Evolutionary conservation across 2,329 filamentous ascomycete genomes (phyloP), one percentile per base, ranked within the genome.

Genomic region (Ceratocystis cubensis): DNA sequence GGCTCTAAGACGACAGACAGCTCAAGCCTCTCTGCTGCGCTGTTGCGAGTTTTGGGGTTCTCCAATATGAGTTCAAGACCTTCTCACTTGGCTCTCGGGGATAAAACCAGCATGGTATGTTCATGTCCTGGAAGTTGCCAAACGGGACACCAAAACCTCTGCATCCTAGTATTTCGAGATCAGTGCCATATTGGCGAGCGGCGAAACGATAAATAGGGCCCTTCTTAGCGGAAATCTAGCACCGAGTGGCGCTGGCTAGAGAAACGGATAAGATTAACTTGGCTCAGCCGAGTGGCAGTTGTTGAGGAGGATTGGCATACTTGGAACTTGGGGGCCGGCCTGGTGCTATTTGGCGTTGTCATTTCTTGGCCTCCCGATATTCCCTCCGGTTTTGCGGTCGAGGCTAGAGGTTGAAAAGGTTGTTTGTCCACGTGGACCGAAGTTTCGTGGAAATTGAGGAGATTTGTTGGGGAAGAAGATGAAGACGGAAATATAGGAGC

Each of bases 271-370:
- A 53, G 48, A n/a, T 25, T 53, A 22, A 25, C 48, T 20, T 20
- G n/a, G 5, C 10, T 59, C 33, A 59, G 7, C 15, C 28, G 13
- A 33, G 28, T 59, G 56, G 56, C 28, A 59, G 56, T 59, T 59
- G 56, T 59, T 59, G 56, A 33, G 56, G 56, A 59, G 56, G 56
- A 59, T 59, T 17, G 15, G 13, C 5, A 59, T 59, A 28, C 56
- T 37, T 37, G 17, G 28, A 59, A 15, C 13, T 59, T 59, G 28
- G 56, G 25, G 56, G 56, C 28, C 17, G 8, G 28, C 6, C 28
- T 6, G n/a, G 15, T 17, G 30, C 56, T 33, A 20, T 8, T n/a
- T 2, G 13, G 37, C 28, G 3, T 5, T 33, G 28, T 30, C 15
- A 57, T 57, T 57, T 50, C 20, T 50, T 50, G 22, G 37, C 37